Conservation (phyloP, 2,329 filamentous ascomycete genomes). For the Aspergillus uvarum region DNA sequence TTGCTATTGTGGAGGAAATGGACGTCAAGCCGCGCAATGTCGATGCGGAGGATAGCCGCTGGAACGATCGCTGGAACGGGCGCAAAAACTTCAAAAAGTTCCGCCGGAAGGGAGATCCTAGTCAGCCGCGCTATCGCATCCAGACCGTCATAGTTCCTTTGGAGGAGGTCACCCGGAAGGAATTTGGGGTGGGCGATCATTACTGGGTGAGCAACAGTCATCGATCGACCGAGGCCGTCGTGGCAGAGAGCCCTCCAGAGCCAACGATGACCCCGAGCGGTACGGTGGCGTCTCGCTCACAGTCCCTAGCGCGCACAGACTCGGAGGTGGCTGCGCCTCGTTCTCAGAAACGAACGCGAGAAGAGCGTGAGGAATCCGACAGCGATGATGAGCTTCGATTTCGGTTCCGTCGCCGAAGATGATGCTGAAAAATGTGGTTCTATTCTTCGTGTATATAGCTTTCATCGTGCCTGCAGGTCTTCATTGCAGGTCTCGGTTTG, state of each 20-base stretch:
- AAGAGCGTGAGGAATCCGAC: constrained; percentile 48
- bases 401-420: constrained; percentile 52
- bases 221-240: constrained; percentile 28
- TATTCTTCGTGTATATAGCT: background rate
- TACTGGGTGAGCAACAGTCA: constrained; percentile 61
- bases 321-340: constrained; percentile 16
- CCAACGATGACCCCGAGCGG: constrained; percentile 6
- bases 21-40: constrained; percentile 51
- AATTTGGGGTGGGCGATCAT: constrained; percentile 71
- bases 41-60: constrained; percentile 57
- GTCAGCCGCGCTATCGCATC: constrained; percentile 40
- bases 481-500: no score
- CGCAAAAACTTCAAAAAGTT: constrained; percentile 97
- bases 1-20: constrained; percentile 77
- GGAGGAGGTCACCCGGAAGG: constrained; percentile 68
- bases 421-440: background rate
- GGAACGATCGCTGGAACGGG: constrained; percentile 90
- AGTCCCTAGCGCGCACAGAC: constrained; percentile 22
- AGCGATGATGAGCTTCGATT: constrained; percentile 60
- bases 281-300: constrained; percentile 11
- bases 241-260: constrained; percentile 24
- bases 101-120: constrained; percentile 36
- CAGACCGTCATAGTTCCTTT: constrained; percentile 67
- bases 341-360: constrained; percentile 35
- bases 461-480: no score